Percentiles rank a stretch among this genome's conserved stretches.
Evolutionary conservation across 176 grass and related monocot genomes (phyloP).

Genomic region (Stipa capillata): DNA sequence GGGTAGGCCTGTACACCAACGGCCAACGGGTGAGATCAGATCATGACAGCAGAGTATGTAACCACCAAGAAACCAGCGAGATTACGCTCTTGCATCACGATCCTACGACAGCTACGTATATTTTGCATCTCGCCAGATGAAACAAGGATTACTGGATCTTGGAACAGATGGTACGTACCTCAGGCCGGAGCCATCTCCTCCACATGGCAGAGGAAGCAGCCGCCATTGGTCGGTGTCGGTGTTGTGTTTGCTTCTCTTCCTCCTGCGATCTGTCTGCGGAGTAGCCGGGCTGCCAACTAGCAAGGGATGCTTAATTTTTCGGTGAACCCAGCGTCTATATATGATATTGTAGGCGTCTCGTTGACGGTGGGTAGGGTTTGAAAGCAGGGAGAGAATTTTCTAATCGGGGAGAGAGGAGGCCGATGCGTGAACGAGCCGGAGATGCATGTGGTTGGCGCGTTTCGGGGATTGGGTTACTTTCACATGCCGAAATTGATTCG

Average conservation of each 20-base stretch:
- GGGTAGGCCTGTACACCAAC: slow-evolving; percentile 35
- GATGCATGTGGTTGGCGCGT: neutral
- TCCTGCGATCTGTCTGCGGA: neutral
- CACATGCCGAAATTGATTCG: neutral
- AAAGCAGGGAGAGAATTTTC: neutral
- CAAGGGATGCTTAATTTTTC: neutral
- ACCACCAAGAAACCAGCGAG: neutral
- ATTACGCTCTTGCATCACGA: neutral
- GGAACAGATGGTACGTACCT: no score
- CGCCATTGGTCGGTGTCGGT: neutral
- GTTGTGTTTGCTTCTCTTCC: neutral
- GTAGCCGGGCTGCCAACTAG: neutral
- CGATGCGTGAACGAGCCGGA: neutral
- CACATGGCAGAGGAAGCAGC: neutral
- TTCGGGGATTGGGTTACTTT: neutral
- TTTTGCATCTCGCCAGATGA: neutral
- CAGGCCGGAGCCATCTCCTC: slow-evolving; percentile 22
- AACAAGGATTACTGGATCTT: neutral
- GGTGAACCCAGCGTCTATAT: neutral
- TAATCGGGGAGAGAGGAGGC: neutral
- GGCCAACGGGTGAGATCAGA: neutral
- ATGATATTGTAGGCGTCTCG: neutral
- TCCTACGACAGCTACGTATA: neutral
- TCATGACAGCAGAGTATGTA: neutral
- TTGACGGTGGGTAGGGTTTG: neutral